Base-by-base conservation (phyloP, 257 asterid species). In the Haberlea rhodopensis region DNA sequence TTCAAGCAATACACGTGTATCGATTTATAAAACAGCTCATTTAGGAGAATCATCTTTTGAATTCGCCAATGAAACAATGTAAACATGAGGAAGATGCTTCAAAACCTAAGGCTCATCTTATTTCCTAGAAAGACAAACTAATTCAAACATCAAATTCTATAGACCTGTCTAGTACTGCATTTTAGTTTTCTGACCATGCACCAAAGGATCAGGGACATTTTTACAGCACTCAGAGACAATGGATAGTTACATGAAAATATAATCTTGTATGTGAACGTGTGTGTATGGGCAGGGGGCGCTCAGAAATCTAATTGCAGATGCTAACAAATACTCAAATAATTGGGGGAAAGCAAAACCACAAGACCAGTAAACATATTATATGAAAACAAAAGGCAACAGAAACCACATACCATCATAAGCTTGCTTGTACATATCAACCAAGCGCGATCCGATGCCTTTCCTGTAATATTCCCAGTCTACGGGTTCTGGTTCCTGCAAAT, bases 401-500 rank as follows among this genome's bases (percentile, higher is more conserved):
- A 13, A 32, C 57, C 25, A 55, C 79, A 63, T 80, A 86, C 98
- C 86, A 53, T 91, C 96, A 61, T 86, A 88, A 54, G 96, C 98
- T 76, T 88, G 95, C 76, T 91, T 88, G 83, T 91, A 91, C 83
- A 88, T 80, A 72, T 91, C 98, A 76, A 91, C 98, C 88, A 91
- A 79, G 71, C 91, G 87, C 67, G 95, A 67, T 62, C 96, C 96
- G 62, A 91, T 83, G 75, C 95, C 95, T 79, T 88, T 88, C 66
- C 98, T 83, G 82, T 91, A 91, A 54, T 81, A 85, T 40, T 86
- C 98, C 98, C 98, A 91, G 76, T 91, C 88, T 68, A 91, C 68
- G 52, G 98, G 95, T 70, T 88, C 91, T n/a, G 98, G 95, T 73
- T 91, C 95, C 98, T 91, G 82, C 75, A 77, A 25, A 23, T 43